phyloP scores from a whole-genome alignment of 495 filamentous ascomycete species.

The Pyronema domesticum region DNA sequence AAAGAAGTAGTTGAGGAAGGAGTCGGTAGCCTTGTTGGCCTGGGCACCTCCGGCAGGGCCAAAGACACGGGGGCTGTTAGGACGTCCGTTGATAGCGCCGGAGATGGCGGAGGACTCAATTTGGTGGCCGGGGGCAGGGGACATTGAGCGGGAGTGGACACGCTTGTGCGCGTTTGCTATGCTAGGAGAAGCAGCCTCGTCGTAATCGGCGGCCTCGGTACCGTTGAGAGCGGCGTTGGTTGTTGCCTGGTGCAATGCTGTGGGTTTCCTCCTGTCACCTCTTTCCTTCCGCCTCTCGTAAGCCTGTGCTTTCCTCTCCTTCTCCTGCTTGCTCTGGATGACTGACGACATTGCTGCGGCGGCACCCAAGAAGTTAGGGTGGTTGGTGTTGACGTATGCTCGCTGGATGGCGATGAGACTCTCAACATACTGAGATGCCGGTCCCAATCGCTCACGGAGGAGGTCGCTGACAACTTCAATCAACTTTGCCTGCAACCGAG shows the following conservation, averaged over 20 bases:
- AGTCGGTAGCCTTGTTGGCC: constrained; percentile 47
- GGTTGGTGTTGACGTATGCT: constrained; percentile 98
- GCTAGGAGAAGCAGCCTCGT: constrained; percentile 42
- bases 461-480: constrained; percentile 98
- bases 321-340: constrained; percentile 81
- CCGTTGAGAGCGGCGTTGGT: constrained; percentile 42
- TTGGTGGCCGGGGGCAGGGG: constrained; percentile 18
- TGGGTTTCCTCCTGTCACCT: constrained; percentile 45
- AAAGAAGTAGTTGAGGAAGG: constrained; percentile 96
- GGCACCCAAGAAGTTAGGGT: constrained; percentile 94
- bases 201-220: constrained; percentile 44
- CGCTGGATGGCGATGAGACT: constrained; percentile 93
- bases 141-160: constrained; percentile 22
- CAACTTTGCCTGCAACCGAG: constrained; percentile 84
- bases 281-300: constrained; percentile 71
- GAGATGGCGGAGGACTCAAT: constrained; percentile 19
- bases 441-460: constrained; percentile 76
- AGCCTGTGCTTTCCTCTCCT: constrained; percentile 60
- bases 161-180: constrained; percentile 16
- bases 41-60: constrained; percentile 27
- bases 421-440: constrained; percentile 77
- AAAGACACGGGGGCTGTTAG: constrained; percentile 22
- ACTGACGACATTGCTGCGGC: constrained; percentile 97
- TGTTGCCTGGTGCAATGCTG: constrained; percentile 9
- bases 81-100: constrained; percentile 19